Evolutionary conservation across 768 basidiomycete species (phyloP).

Genomic region (Aureoboletus auriporus): DNA sequence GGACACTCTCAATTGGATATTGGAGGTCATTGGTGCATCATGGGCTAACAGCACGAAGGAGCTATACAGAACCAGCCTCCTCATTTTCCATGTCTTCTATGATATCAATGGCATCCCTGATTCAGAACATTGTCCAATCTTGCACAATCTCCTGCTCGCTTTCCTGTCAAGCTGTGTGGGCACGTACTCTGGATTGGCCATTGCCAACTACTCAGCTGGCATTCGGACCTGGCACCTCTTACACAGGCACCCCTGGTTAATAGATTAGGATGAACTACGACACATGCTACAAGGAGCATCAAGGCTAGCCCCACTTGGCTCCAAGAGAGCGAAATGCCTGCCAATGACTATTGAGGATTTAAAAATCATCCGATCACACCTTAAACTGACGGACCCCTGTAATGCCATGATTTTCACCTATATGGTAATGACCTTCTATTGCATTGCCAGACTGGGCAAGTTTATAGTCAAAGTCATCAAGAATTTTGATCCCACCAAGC

Average conservation of each 20-base stretch:
- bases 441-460: too few relatives aligned
- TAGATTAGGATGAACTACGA: background rate
- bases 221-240: background rate
- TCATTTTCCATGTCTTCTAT: background rate
- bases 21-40: background rate
- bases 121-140: background rate
- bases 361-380: too few relatives aligned
- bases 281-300: background rate
- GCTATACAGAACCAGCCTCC: background rate
- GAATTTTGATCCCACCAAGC: too few relatives aligned
- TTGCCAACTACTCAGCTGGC: background rate
- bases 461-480: too few relatives aligned
- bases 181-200: background rate
- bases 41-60: background rate
- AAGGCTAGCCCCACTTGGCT: background rate
- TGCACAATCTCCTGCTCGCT: fast-evolving
- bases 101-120: slow-evolving; percentile 3
- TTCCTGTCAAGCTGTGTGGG: background rate
- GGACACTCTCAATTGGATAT: background rate
- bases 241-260: background rate
- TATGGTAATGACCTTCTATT: too few relatives aligned
- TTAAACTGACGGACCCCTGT: too few relatives aligned
- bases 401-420: too few relatives aligned
- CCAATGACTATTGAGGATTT: too few relatives aligned
- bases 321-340: too few relatives aligned